phyloP scores from a whole-genome alignment of 106 monocot species.

The Xerophyta viscosa region DNA sequence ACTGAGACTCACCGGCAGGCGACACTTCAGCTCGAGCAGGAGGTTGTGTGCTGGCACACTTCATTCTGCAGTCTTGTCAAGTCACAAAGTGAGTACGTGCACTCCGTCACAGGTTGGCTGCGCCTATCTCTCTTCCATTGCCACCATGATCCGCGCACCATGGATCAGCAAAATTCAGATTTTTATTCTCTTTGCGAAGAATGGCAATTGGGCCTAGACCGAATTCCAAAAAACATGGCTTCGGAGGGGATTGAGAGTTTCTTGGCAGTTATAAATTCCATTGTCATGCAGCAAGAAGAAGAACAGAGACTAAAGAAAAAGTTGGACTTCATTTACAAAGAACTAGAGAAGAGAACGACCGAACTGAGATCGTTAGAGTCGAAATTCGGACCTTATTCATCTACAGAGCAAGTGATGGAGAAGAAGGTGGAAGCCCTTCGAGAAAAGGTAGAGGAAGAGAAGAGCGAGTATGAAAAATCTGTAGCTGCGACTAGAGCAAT shows the following conservation, averaged over 20 bases:
- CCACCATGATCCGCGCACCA: constrained; percentile 28
- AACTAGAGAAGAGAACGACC: constrained; percentile 48
- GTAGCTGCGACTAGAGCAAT: constrained; percentile 63
- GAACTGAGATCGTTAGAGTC: constrained; percentile 51
- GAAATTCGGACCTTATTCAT: constrained; percentile 39
- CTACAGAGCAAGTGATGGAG: constrained; percentile 30
- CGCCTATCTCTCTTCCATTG: constrained; percentile 77
- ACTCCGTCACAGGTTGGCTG: constrained; percentile 86
- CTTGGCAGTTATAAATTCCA: constrained; percentile 55
- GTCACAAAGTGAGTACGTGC: constrained; percentile 77
- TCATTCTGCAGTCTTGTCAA: constrained; percentile 68
- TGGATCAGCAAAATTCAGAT: constrained; percentile 27
- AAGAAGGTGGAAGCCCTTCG: constrained; percentile 53
- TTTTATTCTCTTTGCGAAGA: constrained; percentile 75
- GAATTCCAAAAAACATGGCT: constrained; percentile 78
- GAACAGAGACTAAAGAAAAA: constrained; percentile 70
- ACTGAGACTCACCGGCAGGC: constrained; percentile 63
- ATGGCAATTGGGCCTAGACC: constrained; percentile 83
- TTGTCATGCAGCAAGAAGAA: constrained; percentile 72
- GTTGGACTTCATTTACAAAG: constrained; percentile 43
- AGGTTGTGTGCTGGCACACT: constrained; percentile 71
- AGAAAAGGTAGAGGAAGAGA: constrained; percentile 73
- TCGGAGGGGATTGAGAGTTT: constrained; percentile 90
- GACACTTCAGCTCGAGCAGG: constrained; percentile 74
- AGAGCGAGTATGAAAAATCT: constrained; percentile 67